Base-by-base conservation (phyloP, 2,329 filamentous ascomycete species). In the Aspergillus melleus region DNA sequence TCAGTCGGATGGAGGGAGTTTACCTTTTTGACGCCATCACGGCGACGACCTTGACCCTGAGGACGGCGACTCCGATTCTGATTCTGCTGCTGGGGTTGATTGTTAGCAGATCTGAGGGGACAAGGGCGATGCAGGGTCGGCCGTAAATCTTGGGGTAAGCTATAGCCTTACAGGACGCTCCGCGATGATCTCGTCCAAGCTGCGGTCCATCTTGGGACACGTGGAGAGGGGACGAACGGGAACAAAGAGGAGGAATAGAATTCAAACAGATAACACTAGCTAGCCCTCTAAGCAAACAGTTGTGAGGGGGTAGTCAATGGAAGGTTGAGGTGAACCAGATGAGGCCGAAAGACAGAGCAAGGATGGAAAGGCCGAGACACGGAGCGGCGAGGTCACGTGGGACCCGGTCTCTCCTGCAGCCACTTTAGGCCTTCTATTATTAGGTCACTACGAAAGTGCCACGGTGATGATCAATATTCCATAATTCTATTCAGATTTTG, bases 11-110 rank as follows among this genome's bases (percentile, higher is more conserved):
- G 49, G 24, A 24, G 6, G 14, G 51, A n/a, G 60, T 72, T 50
- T 76, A 94, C 92, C 92, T 96, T 96, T 92, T 89, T 93, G 76
- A 94, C 86, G 79, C 91, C 91, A 80, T 95, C 91, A 79, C 90
- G 89, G 72, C 90, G 89, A 69, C 77, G 75, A 65, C 80, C 76
- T 67, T 80, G 78, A 65, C 76, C 44, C 14, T 55, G 68, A 63
- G 73, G 70, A 64, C 76, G 75, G 64, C 75, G 73, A 65, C 76
- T 69, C 59, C 74, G 72, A 59, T 66, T 68, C 54, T 61, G 59
- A 24, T 61, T 66, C 49, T 72, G 68, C 50, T 68, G 68, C 49
- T 65, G 67, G 69, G 32, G 2, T 14, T 49, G n/a, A 29, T 53
- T 53, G 62, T 73, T 49, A 72, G 63, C 30, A 24, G 42, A 39